These are phyloP conservation scores for Tylopilus cervinicoccineus DNA, from an alignment of 768 basidiomycete species.

Conservation along the genomic window DNA sequence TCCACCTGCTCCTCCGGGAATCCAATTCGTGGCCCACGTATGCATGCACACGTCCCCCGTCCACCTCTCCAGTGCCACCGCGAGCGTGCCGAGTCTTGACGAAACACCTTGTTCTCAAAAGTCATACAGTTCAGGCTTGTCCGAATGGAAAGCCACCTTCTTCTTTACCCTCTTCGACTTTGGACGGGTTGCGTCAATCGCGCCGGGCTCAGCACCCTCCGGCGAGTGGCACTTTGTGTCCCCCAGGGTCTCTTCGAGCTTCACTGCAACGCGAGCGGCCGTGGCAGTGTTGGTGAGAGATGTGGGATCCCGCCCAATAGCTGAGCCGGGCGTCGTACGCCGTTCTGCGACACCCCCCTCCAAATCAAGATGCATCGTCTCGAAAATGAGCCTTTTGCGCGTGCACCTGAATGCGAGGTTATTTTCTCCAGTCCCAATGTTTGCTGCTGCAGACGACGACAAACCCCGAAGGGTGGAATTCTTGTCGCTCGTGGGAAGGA, in stretches of 20 bases:
- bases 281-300: slow-evolving; percentile 16
- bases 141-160: slow-evolving; percentile 65
- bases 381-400: slow-evolving; percentile 81
- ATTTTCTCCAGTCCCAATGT: slow-evolving; percentile 82
- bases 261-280: slow-evolving; percentile 41
- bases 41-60: too few species aligned
- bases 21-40: not conserved
- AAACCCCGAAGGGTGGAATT: slow-evolving; percentile 83
- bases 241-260: slow-evolving; percentile 34
- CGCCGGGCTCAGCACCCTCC: slow-evolving; percentile 5
- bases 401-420: slow-evolving; percentile 94
- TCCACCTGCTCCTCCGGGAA: not conserved
- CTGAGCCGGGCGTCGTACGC: slow-evolving; percentile 48
- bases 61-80: too few species aligned
- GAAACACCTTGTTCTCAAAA: slow-evolving; percentile 50
- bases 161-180: slow-evolving; percentile 53
- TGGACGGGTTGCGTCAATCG: slow-evolving; percentile 1
- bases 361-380: slow-evolving; percentile 85
- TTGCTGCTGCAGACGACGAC: slow-evolving; percentile 46
- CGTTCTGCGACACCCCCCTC: slow-evolving; percentile 83
- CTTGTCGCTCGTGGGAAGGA: slow-evolving; percentile 76
- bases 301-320: slow-evolving; percentile 19
- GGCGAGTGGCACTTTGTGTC: not conserved
- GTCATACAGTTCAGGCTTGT: slow-evolving; percentile 69
- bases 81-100: too few species aligned